Evolutionary conservation across 805 yeast genomes (phyloP), one percentile per base, ranked within the genome.

Genomic region (Nakazawaea wickerhamii): DNA sequence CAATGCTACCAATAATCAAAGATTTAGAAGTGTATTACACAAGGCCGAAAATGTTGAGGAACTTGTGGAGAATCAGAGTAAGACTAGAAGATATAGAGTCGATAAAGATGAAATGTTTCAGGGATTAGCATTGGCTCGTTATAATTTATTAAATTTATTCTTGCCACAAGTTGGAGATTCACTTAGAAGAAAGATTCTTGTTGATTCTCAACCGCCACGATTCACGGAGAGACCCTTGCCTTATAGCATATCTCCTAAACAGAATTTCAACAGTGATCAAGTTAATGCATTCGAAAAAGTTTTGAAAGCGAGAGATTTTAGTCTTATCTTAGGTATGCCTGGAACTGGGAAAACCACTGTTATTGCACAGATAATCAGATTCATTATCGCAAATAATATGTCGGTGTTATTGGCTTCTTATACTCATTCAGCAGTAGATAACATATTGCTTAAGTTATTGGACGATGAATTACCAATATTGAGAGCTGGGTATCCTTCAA

Each of bases 301-400:
- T 0, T 56, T 88, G 37, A 59, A 70, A 13, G 73, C 93, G 0
- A 58, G 79, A 41, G 95, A 90, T 56, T 93, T 86, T 55, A 70
- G 90, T 4, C 67, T 93, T 52, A 75, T 93, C 15, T 64, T 91
- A 46, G 99, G 99, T 0, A 93, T 93, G 99, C 99, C 99, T 0
- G 99, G 99, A 3, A 93, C 98, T 0, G 99, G 96, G 8, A 88
- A 88, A 55, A 88, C 96, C 1, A 88, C 98, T 0, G 84, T 90
- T 0, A 89, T 93, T 41, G 84, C 95, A 0, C 79, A 81, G 36
- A 54, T 93, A 14, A 81, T 90, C 33, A 70, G 73, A 44, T 65
- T 74, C 31, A 57, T 93, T 22, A 82, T 81, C 3, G 61, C 63
- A 1, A 70, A 71, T 36, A 79, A 77, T 1, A 84, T 84, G 55